Conservation (phyloP, 2,329 filamentous ascomycete genomes). For the Hirsutella thompsonii region DNA sequence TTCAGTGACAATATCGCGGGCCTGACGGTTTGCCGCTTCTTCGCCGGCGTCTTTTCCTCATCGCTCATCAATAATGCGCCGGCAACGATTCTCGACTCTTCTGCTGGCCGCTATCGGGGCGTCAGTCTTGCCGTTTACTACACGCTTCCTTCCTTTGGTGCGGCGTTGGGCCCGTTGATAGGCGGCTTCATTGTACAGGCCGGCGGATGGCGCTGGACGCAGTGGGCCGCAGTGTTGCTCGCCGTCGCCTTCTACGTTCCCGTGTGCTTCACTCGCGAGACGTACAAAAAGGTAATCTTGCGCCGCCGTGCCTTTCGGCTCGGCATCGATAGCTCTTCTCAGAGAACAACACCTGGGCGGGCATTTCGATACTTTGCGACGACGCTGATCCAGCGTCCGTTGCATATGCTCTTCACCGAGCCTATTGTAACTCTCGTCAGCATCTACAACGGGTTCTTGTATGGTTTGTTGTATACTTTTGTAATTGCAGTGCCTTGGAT, state of each 20-base stretch:
- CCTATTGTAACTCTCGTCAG: conserved; percentile 55
- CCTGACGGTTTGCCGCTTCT: conserved; percentile 59
- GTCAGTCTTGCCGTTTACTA: conserved; percentile 51
- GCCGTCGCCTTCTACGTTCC: conserved; percentile 38
- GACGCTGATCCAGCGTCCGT: conserved; percentile 45
- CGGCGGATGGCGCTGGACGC: conserved; percentile 52
- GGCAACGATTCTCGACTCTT: conserved; percentile 51
- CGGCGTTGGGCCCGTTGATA: conserved; percentile 48
- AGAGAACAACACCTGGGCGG: conserved; percentile 11
- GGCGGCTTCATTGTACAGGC: conserved; percentile 53
- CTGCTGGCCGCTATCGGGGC: conserved; percentile 36
- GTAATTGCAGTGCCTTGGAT: conserved; percentile 54
- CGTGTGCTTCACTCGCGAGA: conserved; percentile 46
- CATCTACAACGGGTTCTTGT: conserved; percentile 53
- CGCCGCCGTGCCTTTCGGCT: conserved; percentile 27
- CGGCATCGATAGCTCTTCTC: conserved; percentile 13
- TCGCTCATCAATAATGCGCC: conserved; percentile 50
- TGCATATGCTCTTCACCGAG: conserved; percentile 56
- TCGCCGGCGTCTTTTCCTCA: conserved; percentile 49
- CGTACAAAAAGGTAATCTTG: conserved; percentile 47
- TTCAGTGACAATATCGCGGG: conserved; percentile 57
- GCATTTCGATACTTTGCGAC: conserved; percentile 18
- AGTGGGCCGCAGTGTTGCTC: conserved; percentile 23
- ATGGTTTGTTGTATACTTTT: conserved; percentile 45
- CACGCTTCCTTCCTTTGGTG: conserved; percentile 52